Base-by-base conservation (phyloP, 441 rosid species). In the Dalechampia spathulata region DNA sequence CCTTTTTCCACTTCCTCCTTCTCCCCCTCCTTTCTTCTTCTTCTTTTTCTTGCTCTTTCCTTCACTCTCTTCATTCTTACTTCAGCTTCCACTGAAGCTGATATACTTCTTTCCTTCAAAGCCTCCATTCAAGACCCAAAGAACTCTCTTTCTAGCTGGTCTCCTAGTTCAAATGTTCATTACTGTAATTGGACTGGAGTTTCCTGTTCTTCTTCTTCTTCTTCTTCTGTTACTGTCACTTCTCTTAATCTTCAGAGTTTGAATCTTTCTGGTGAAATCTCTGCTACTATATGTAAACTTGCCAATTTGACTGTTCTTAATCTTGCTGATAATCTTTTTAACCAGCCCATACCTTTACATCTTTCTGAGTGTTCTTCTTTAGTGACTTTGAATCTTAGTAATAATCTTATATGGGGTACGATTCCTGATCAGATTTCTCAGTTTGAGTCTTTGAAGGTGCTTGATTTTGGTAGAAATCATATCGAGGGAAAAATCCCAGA, bases 171-270 rank as follows among this genome's bases (percentile, higher is more conserved):
- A 0, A 53, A 59, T 48, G 40, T 46, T 53, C 92, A 78, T 69
- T 68, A 77, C 70, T 91, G 96, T 76, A 82, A 80, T 75, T 91
- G 98, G 98, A 75, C 95, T 47, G 98, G 96, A 13, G 68, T 91
- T 54, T 71, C 83, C 19, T 91, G 98, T 64, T 62, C 68, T 25
- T 37, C 72, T 42, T 27, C 64, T 64, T 62, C 68, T 25, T 37
- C 72, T 42, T 27, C 64, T 4, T 80, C 34, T 3, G 5, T 79
- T 51, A 65, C 69, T 70, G 85, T 87, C 12, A 78, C 82, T 44
- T 78, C 93, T 37, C 44, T 91, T 23, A 77, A 74, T 67, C 95
- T 91, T 55, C 90, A 72, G 72, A 78, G 82, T 49, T 46, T 85
- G 44, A 91, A 91, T 78, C 96, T 91, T 71, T 87, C 98, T 41